Base-by-base conservation (phyloP, 257 asterid species). In the Nicotiana benthamiana region DNA sequence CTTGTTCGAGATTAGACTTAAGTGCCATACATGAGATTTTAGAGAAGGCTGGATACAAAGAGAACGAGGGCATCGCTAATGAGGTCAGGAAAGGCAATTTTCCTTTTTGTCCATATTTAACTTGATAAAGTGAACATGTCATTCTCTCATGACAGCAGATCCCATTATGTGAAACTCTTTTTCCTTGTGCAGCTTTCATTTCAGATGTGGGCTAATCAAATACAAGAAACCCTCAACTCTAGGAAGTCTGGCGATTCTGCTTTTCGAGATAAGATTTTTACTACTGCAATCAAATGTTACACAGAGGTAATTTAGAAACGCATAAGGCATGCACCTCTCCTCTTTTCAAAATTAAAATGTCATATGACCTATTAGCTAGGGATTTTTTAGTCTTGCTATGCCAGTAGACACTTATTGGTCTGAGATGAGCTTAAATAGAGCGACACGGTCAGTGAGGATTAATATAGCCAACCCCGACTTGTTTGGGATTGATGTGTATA, bases 181-280 rank as follows among this genome's bases (percentile, higher is more conserved):
- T 36, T 56, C 62, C 62, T 79, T 82, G 82, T 68, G 63, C 86
- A 88, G 91, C 87, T 88, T 51, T 88, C 90, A 11, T 88, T 88
- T 75, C 88, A 88, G 66, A 77, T 86, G 87, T 88, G 91, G 91
- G 84, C 90, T 15, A 54, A 67, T 77, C 83, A 87, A 77, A 80
- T 88, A 80, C 90, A 88, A 84, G 90, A 86, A 48, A 85, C 90
- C 46, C 40, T 88, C 43, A 82, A 85, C 26, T 80, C 82, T 79
- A 88, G 88, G 84, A 88, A 88, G 81, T 80, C 77, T 26, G 91
- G 91, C 1, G 91, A 88, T 53, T 27, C 79, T 48, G 90, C 91
- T 16, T 88, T 88, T 76, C 85, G 86, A 18, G 80, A 80, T n/a
- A 88, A 83, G 82, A 86, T 85, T 79, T 84, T 88, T 66, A 61